Evolutionary conservation across 495 filamentous ascomycete species (phyloP), one percentile per base, ranked within the genome.

Genomic region (Penicillium crystallinum): DNA sequence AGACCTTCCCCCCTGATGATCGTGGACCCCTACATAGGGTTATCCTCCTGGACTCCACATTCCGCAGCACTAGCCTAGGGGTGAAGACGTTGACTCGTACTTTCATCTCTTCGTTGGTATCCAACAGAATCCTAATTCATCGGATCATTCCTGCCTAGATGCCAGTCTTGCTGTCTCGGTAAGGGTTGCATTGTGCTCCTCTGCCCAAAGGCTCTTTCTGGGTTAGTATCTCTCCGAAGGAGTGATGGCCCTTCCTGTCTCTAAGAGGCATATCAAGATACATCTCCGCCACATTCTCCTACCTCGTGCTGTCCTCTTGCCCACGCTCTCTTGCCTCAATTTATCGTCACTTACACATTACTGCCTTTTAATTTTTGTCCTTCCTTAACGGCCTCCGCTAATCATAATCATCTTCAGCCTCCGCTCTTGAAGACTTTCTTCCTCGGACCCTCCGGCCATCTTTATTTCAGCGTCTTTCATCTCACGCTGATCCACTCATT

Each of bases 81-180:
- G 82, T 79, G 82, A 83, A 85, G 79, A 79, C 81, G 81, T 85
- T 85, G 73, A 75, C 79, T 85, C 82, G 82, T 82, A 69, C 77
- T 82, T 27, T 83, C 76, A 78, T 77, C 79, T 80, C 68, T 72
- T 58, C 59, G 57, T 64, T 74, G 65, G 70, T 66, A 66, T 71
- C 63, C 68, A 58, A 46, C 63, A 72, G 60, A 65, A 53, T 65
- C 59, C 57, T 46, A 58, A 59, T 67, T 69, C 66, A 64, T 55
- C 70, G 65, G 70, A 68, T 71, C 66, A 74, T 74, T 74, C 70
- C 75, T 81, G 69, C 67, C 74, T 74, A 75, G 73, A 77, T 77
- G 73, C 73, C 73, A 77, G 68, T 66, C 64, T 69, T 74, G 79
- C 75, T 75, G 74, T 83, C 77, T 79, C 80, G 76, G 82, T 86